Evolutionary conservation across 805 yeast genomes (phyloP).

Genomic region (Brettanomyces bruxellensis): DNA sequence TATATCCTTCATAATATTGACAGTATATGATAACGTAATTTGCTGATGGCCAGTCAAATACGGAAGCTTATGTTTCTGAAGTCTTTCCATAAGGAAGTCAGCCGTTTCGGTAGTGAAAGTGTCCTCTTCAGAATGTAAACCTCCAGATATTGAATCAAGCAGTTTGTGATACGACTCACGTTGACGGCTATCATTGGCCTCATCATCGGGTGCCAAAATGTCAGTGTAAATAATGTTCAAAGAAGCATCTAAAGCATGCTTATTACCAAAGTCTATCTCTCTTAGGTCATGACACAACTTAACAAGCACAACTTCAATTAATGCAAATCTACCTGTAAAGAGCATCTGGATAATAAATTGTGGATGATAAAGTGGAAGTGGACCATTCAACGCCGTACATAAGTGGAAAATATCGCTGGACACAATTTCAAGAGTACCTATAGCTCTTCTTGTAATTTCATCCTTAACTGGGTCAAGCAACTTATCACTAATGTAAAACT

Average conservation of each 20-base stretch:
- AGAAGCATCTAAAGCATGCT: slow-evolving; percentile 13
- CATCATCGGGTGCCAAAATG: slow-evolving; percentile 4
- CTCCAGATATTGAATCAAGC: background rate
- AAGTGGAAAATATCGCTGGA: slow-evolving; percentile 54
- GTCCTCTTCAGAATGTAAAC: background rate
- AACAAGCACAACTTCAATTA: slow-evolving; percentile 50
- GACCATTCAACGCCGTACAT: slow-evolving; percentile 76
- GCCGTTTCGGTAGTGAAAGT: slow-evolving; percentile 15
- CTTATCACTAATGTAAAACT: slow-evolving; percentile 74
- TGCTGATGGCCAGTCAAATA: slow-evolving; percentile 88
- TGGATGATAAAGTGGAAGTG: slow-evolving; percentile 85
- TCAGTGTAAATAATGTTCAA: slow-evolving; percentile 15
- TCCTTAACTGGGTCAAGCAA: slow-evolving; percentile 43
- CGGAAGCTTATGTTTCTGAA: slow-evolving; percentile 63
- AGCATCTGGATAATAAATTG: slow-evolving; percentile 73
- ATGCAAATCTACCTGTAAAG: slow-evolving; percentile 46
- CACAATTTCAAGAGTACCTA: slow-evolving; percentile 51
- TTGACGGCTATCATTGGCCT: background rate
- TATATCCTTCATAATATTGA: slow-evolving; percentile 54
- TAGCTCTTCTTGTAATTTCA: slow-evolving; percentile 39
- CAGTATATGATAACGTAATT: slow-evolving; percentile 62
- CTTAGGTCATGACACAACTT: slow-evolving; percentile 46
- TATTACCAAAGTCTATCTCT: slow-evolving; percentile 34
- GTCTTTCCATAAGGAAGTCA: slow-evolving; percentile 43
- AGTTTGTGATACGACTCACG: background rate